phyloP scores from a whole-genome alignment of 2,329 filamentous ascomycete genomes.

The Aspergillus sp. region DNA sequence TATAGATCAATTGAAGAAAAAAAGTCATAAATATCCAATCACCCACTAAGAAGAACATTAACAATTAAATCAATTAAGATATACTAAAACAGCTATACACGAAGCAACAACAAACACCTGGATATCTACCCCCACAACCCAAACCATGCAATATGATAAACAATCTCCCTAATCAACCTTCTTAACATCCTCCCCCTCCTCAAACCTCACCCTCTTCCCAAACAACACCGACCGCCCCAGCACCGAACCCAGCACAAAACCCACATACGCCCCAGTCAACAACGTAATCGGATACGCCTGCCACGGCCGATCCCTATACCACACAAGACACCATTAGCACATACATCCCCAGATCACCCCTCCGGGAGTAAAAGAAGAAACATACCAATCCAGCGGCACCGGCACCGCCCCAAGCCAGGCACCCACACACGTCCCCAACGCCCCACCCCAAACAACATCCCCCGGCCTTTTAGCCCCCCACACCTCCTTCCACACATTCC shows the following conservation, averaged over 20 bases:
- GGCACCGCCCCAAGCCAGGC: conserved; percentile 94
- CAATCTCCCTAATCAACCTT: neutral
- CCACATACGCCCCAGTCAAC: conserved; percentile 76
- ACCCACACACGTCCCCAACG: conserved; percentile 75
- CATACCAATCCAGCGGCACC: conserved; percentile 87
- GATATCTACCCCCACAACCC: too few relatives aligned
- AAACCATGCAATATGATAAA: neutral
- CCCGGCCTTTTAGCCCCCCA: conserved; percentile 70
- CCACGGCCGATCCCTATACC: conserved; percentile 81
- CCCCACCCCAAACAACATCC: conserved; percentile 81
- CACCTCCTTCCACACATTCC: conserved; percentile 67
- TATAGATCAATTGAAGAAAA: too few relatives aligned
- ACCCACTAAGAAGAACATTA: too few relatives aligned
- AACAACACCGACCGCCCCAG: conserved; percentile 25
- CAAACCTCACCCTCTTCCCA: conserved; percentile 40
- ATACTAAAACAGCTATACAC: too few relatives aligned
- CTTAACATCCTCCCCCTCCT: conserved; percentile 21
- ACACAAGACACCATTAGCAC: neutral
- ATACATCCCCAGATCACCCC: neutral
- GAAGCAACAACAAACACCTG: too few relatives aligned
- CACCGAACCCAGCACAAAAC: conserved; percentile 56
- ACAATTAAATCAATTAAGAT: too few relatives aligned
- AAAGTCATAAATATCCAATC: too few relatives aligned
- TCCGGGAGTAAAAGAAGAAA: neutral
- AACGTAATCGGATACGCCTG: conserved; percentile 97